phyloP scores from a whole-genome alignment of 148 eudicot species.

The Cornus florida region DNA sequence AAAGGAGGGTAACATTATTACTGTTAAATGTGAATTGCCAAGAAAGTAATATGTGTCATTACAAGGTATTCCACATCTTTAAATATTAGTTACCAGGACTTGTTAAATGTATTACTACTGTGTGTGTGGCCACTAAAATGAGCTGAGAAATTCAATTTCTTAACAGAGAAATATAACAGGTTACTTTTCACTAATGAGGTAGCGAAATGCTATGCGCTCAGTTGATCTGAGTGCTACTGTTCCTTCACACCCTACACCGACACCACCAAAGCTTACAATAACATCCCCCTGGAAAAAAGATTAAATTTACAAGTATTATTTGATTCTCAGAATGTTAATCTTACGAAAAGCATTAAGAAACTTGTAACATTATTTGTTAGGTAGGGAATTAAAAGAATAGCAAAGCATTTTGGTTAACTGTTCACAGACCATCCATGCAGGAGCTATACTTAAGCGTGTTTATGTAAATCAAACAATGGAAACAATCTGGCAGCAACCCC shows the following conservation, averaged over 20 bases:
- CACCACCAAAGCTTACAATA: conserved; percentile 82
- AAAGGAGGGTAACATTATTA: background rate
- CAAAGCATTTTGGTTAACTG: background rate
- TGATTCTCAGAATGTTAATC: background rate
- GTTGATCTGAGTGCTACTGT: conserved; percentile 94
- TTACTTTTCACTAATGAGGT: conserved; percentile 95
- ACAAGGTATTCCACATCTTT: background rate
- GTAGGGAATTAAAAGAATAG: conserved; percentile 4
- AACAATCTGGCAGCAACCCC: no score
- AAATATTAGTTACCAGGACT: background rate
- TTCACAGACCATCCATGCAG: no score
- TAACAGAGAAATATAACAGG: conserved; percentile 7
- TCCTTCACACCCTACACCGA: conserved; percentile 85
- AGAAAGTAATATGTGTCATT: background rate
- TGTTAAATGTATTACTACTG: background rate
- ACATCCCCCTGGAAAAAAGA: conserved; percentile 77
- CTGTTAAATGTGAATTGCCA: conserved; percentile 5
- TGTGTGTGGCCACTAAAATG: background rate
- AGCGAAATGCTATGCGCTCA: conserved; percentile 97
- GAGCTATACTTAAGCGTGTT: no score
- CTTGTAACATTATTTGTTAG: background rate
- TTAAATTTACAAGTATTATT: background rate
- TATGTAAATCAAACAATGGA: no score
- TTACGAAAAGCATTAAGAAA: background rate
- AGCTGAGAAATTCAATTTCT: conserved; percentile 2